Percentiles rank a stretch among this genome's conserved stretches.
phyloP scores from a whole-genome alignment of 176 grass and related monocot species.

The Ensete ventricosum region DNA sequence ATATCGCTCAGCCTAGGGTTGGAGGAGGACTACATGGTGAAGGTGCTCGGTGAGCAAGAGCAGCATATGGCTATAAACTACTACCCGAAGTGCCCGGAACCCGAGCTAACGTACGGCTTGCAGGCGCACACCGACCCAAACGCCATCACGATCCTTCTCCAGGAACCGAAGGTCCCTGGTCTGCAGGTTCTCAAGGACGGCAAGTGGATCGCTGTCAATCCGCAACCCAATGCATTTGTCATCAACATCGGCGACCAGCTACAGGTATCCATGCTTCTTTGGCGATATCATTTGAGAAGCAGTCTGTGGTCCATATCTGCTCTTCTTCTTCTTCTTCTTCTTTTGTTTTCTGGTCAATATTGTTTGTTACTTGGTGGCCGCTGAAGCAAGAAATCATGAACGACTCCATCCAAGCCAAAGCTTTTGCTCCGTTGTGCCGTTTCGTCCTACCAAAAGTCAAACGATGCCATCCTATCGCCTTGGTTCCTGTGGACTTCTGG shows the following conservation, averaged over 20 bases:
- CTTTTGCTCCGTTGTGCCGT: no score
- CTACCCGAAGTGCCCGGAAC: conserved; percentile 84
- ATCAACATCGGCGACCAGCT: conserved; percentile 91
- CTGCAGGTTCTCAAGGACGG: conserved; percentile 53
- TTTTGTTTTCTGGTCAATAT: no score
- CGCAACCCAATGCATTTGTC: conserved; percentile 50
- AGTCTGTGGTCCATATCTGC: no score
- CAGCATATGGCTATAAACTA: conserved; percentile 97
- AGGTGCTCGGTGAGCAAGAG: conserved; percentile 64
- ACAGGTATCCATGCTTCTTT: conserved; percentile 33
- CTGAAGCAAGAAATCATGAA: no score
- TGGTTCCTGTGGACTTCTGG: no score
- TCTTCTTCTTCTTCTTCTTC: no score
- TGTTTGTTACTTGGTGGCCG: no score
- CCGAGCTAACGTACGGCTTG: conserved; percentile 81
- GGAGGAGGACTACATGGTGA: conserved; percentile 61
- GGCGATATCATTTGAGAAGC: neutral
- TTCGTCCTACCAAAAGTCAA: no score
- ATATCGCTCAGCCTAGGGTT: conserved; percentile 72
- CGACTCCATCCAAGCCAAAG: no score
- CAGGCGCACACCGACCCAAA: conserved; percentile 89
- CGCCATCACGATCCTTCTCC: conserved; percentile 75
- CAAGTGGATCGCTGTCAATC: conserved; percentile 63
- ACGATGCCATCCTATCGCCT: no score
- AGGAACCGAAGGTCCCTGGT: conserved; percentile 61